phyloP scores from a whole-genome alignment of 2,329 filamentous ascomycete species.

The Talaromyces pinophilus region DNA sequence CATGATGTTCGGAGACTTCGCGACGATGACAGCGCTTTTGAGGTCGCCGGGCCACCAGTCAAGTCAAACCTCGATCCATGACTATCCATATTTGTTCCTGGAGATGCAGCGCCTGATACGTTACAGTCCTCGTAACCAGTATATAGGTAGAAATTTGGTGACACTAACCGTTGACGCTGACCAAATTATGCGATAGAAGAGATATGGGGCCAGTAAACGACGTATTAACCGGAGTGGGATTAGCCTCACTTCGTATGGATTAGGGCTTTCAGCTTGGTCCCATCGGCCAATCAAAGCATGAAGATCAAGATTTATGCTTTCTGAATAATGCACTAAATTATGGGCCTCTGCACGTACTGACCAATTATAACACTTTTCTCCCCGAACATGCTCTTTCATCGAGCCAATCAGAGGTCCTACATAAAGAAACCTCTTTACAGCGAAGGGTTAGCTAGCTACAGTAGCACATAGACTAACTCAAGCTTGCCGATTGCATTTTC shows the following conservation, averaged over 20 bases:
- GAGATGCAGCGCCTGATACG: background rate
- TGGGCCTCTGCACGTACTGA: background rate
- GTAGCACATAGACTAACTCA: background rate
- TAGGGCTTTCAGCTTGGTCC: background rate
- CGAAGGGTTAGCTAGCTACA: background rate
- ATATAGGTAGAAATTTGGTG: background rate
- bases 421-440: background rate
- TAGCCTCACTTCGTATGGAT: background rate
- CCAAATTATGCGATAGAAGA: background rate
- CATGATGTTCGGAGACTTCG: conserved; percentile 16
- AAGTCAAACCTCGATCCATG: background rate
- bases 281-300: background rate
- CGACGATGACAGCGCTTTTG: background rate
- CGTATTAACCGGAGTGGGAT: background rate
- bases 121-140: background rate
- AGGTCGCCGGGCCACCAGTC: background rate
- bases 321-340: background rate
- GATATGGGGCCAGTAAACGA: background rate
- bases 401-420: background rate
- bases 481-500: background rate
- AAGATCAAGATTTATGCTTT: background rate
- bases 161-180: background rate
- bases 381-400: background rate
- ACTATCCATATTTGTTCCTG: background rate
- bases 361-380: background rate